Evolutionary conservation across 2,329 filamentous ascomycete species (phyloP), one percentile per base, ranked within the genome.

Genomic region (Nemania bipapillata): DNA sequence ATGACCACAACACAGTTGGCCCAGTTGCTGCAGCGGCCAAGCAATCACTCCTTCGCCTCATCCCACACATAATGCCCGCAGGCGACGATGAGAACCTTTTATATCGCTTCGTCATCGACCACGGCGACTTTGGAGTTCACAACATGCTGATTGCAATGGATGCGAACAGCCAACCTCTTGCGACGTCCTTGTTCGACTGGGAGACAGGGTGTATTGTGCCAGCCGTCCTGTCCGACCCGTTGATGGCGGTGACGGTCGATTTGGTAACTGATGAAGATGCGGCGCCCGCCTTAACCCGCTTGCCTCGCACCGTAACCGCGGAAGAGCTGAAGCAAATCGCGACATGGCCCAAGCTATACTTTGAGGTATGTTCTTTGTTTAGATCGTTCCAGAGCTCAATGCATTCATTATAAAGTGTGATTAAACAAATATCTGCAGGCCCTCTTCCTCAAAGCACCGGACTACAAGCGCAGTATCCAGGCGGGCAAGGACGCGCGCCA

Each of bases 11-110:
- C 22, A 59, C 56, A 4, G 56, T 59, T 17, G 56, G 56, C n/a
- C 56, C 56, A 5, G 17, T 59, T 47, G 56, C 56, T 24, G 37
- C 37, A 17, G 56, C 56, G 22, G 56, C 56, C 35, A 59, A 59
- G 40, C 37, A 59, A 32, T 55, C 53, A 4, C 32, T 55, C 32
- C 15, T 55, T 3, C 53, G 53, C 20, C 30, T 40, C 30, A 55
- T 55, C 53, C 53, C 53, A 40, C 32, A 40, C 12, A 55, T 55
- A 8, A 37, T 40, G 32, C 53, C 53, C 37, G 17, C 30, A 55
- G 52, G 7, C 32, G 15, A n/a, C 30, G 12, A 40, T n/a, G 7
- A 55, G 20, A 26, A 4, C 30, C 8, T 22, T 40, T n/a, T 55
- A 2, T 37, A 55, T 15, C 53, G 32, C 4, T n/a, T 55, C 53